Conservation (phyloP, 345 rosid species). For the Cardamine resedifolia region DNA sequence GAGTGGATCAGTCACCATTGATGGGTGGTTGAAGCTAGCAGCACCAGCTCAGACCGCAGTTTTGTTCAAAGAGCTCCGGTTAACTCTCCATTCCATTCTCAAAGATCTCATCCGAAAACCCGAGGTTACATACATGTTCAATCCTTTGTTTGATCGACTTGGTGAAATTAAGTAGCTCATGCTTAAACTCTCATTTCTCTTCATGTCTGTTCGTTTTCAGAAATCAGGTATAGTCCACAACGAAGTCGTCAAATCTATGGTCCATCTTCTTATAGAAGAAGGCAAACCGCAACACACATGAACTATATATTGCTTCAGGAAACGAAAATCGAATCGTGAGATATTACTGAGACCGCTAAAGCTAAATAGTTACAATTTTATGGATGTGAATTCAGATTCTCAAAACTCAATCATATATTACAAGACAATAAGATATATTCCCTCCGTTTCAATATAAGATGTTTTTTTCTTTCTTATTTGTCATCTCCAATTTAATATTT, state of each 20-base stretch:
- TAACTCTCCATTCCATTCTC: slow-evolving; percentile 67
- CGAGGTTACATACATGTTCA: slow-evolving; percentile 46
- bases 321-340: background rate
- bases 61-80: slow-evolving; percentile 78
- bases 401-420: no score
- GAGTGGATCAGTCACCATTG: no score
- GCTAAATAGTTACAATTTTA: background rate
- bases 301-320: background rate
- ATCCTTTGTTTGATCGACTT: background rate
- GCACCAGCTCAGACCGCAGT: slow-evolving; percentile 95
- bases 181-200: background rate
- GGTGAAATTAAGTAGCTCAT: background rate
- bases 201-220: slow-evolving; percentile 40
- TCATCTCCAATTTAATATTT: no score
- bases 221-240: slow-evolving; percentile 56
- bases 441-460: no score
- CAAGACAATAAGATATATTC: no score
- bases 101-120: slow-evolving; percentile 74
- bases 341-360: background rate
- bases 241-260: no score
- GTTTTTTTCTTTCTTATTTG: no score
- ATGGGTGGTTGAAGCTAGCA: slow-evolving; percentile 83
- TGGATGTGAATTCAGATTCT: background rate
- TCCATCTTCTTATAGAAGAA: slow-evolving; percentile 68
- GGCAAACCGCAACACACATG: slow-evolving; percentile 47